A percentile compares a stretch with the other conserved stretches of the same genome.
Conservation (phyloP, 768 basidiomycete species). For the Calocybe indica region DNA sequence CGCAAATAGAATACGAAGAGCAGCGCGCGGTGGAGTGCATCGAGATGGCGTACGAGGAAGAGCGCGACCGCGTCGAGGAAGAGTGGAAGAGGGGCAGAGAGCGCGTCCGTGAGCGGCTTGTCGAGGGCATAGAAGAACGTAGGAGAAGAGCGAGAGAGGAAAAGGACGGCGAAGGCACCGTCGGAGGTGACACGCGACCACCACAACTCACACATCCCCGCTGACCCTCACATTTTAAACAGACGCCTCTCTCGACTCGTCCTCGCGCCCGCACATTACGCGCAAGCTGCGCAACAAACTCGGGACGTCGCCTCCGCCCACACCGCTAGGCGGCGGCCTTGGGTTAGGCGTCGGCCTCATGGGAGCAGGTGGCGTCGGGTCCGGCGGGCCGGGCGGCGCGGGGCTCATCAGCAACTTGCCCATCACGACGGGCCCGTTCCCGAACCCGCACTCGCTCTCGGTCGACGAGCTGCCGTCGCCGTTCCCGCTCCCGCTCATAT, state of each 20-base stretch:
- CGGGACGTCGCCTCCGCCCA: constrained; percentile 73
- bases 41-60: constrained; percentile 70
- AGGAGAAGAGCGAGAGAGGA: constrained; percentile 76
- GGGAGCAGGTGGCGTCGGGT: constrained; percentile 18
- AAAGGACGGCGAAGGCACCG: constrained; percentile 83
- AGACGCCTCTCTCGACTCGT: constrained; percentile 73
- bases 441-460: constrained; percentile 79
- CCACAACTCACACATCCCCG: constrained; percentile 3
- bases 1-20: constrained; percentile 63
- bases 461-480: constrained; percentile 86
- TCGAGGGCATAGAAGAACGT: constrained; percentile 84
- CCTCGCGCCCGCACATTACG: constrained; percentile 75
- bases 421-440: constrained; percentile 62
- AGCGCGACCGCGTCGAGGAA: constrained; percentile 73
- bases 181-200: constrained; percentile 40
- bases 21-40: constrained; percentile 61
- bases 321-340: constrained; percentile 38
- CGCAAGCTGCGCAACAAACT: constrained; percentile 81
- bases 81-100: constrained; percentile 77
- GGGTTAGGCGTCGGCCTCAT: not conserved
- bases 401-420: constrained; percentile 40
- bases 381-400: constrained; percentile 31
- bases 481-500: constrained; percentile 70
- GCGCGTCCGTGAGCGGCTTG: constrained; percentile 65
- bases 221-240: constrained; percentile 5